phyloP scores from a whole-genome alignment of 768 basidiomycete species.

The Amanita thiersii region DNA sequence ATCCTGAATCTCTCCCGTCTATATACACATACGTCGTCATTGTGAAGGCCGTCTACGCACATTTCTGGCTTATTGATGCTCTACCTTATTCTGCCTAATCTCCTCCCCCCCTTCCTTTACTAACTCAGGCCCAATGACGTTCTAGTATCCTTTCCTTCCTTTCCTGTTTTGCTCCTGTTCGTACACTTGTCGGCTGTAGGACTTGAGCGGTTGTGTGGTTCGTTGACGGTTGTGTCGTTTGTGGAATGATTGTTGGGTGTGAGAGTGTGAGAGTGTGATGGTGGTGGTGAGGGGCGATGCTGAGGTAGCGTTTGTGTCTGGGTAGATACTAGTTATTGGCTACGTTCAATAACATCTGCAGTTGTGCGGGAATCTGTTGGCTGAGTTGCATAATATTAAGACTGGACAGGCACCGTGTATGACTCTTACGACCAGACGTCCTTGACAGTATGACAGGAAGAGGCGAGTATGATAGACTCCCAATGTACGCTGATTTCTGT shows the following conservation, averaged over 20 bases:
- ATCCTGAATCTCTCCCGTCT: background rate
- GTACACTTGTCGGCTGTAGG: background rate
- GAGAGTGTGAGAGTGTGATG: too few relatives aligned
- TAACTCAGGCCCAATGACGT: background rate
- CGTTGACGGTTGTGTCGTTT: too few relatives aligned
- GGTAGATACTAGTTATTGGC: too few relatives aligned
- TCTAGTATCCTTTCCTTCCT: background rate
- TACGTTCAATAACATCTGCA: too few relatives aligned
- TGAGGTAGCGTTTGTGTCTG: too few relatives aligned
- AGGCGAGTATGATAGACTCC: constrained; percentile 3
- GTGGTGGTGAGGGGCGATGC: too few relatives aligned
- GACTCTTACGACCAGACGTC: background rate
- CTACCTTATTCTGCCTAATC: background rate
- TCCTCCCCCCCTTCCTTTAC: too few relatives aligned
- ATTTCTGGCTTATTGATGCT: background rate
- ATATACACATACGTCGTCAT: background rate
- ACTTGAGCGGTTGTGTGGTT: too few relatives aligned
- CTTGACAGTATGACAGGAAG: background rate
- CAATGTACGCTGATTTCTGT: constrained; percentile 1
- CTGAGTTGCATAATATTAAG: too few relatives aligned
- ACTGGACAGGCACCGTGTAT: too few relatives aligned
- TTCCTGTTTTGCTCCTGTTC: background rate
- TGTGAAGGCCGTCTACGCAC: background rate
- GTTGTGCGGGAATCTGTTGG: too few relatives aligned
- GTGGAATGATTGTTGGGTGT: too few relatives aligned